Evolutionary conservation across 2,329 filamentous ascomycete species (phyloP).

Genomic region (Trichoderma sp.): DNA sequence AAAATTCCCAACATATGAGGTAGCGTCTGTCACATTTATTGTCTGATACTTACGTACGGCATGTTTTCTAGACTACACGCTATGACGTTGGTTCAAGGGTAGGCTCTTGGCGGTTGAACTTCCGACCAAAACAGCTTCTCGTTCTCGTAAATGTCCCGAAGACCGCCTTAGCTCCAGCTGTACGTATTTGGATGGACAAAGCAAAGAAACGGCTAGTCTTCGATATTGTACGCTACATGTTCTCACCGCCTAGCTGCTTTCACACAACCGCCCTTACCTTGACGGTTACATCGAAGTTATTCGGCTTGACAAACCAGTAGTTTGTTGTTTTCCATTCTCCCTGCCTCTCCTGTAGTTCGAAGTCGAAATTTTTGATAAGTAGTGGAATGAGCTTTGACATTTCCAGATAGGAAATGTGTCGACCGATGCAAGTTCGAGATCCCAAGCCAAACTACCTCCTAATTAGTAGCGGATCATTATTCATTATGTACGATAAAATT

Average conservation of each 20-base stretch:
- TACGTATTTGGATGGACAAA: not conserved
- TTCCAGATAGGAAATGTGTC: constrained; percentile 42
- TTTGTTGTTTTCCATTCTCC: constrained; percentile 36
- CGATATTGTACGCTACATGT: too few relatives aligned
- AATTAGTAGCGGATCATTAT: not conserved
- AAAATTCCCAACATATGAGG: not conserved
- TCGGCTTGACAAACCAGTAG: constrained; percentile 44
- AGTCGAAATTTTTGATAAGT: constrained; percentile 35
- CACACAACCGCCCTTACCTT: not conserved
- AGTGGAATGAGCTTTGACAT: constrained; percentile 42
- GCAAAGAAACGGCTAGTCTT: not conserved
- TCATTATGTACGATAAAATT: not conserved
- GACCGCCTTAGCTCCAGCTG: not conserved
- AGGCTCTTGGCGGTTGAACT: not conserved
- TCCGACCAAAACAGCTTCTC: not conserved
- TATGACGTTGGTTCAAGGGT: not conserved
- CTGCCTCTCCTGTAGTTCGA: constrained; percentile 26
- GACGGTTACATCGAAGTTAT: constrained; percentile 36
- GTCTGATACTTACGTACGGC: not conserved
- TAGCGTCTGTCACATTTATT: not conserved
- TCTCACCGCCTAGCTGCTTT: not conserved
- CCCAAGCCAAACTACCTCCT: constrained; percentile 37
- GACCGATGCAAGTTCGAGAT: constrained; percentile 42
- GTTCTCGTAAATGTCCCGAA: not conserved
- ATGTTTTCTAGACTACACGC: not conserved